A percentile compares a stretch with the other conserved stretches of the same genome.
phyloP scores from a whole-genome alignment of 176 grass and related monocot genomes.

The Oryza meyeriana region DNA sequence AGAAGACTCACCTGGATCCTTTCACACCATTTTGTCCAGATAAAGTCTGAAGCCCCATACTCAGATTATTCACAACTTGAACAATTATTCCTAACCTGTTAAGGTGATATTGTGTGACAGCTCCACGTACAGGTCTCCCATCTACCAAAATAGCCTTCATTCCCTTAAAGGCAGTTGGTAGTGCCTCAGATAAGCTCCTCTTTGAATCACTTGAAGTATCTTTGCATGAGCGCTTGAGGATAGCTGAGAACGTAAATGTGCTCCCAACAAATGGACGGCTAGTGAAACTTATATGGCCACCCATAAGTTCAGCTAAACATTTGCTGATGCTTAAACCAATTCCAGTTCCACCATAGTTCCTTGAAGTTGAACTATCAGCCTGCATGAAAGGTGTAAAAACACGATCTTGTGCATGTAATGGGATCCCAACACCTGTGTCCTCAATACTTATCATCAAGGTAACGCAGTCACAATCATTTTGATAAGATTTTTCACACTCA shows the following conservation, averaged over 20 bases:
- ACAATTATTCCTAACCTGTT: slow-evolving; percentile 71
- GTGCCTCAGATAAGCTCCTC: slow-evolving; percentile 48
- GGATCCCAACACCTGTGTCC: slow-evolving; percentile 94
- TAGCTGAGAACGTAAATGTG: slow-evolving; percentile 82
- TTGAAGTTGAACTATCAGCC: slow-evolving; percentile 93
- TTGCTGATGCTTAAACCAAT: slow-evolving; percentile 98
- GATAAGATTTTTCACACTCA: slow-evolving; percentile 26
- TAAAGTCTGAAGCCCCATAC: slow-evolving; percentile 49
- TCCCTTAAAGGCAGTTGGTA: slow-evolving; percentile 68
- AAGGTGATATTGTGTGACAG: slow-evolving; percentile 89
- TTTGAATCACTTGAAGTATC: slow-evolving; percentile 43
- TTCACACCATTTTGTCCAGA: slow-evolving; percentile 48
- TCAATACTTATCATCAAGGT: slow-evolving; percentile 75
- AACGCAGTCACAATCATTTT: slow-evolving; percentile 35
- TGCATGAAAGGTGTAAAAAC: slow-evolving; percentile 98
- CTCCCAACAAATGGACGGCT: slow-evolving; percentile 75
- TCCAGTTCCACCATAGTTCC: slow-evolving; percentile 92
- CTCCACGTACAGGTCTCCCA: slow-evolving; percentile 58
- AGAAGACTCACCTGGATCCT: slow-evolving; percentile 49
- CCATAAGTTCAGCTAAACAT: slow-evolving; percentile 94
- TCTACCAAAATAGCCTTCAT: slow-evolving; percentile 79
- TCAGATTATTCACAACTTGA: slow-evolving; percentile 63
- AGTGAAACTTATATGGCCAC: slow-evolving; percentile 76
- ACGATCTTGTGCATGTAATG: slow-evolving; percentile 77
- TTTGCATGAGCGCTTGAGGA: slow-evolving; percentile 48